A percentile compares a stretch with the other conserved stretches of the same genome.
These are phyloP conservation scores for Xylaria arbuscula DNA, from an alignment of 2,329 filamentous ascomycete genomes.

Conservation along the genomic window DNA sequence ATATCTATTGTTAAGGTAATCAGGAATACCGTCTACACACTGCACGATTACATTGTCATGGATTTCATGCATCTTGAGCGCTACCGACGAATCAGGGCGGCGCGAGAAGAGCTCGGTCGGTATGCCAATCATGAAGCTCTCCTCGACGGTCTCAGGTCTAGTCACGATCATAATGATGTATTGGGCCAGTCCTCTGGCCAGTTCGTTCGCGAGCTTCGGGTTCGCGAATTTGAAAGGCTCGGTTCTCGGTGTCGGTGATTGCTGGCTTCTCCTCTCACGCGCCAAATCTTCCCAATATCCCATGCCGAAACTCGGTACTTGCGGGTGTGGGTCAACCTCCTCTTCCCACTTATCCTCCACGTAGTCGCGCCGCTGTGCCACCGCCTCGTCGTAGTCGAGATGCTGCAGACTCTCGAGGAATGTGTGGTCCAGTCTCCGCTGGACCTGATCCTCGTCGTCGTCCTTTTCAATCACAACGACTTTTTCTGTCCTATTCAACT, in stretches of 20 bases:
- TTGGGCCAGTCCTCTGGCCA: not conserved
- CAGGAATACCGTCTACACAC: not conserved
- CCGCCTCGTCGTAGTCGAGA: not conserved
- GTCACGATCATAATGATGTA: not conserved
- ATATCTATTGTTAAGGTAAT: not conserved
- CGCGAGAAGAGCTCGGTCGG: not conserved
- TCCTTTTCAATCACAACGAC: not conserved
- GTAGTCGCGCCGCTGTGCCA: too few relatives aligned
- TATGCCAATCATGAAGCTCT: not conserved
- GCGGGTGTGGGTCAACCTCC: not conserved
- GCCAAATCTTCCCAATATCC: not conserved
- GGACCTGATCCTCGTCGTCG: not conserved
- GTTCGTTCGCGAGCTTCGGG: not conserved
- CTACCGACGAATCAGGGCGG: not conserved
- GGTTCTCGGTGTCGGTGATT: not conserved
- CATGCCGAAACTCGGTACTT: not conserved
- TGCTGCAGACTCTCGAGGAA: not conserved
- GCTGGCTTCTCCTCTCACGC: not conserved
- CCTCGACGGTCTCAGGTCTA: not conserved
- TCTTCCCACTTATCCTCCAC: not conserved
- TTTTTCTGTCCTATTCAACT: not conserved
- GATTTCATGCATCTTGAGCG: not conserved
- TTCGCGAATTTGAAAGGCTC: not conserved
- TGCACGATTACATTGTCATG: not conserved
- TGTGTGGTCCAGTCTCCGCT: not conserved